Conservation (phyloP, 2,329 filamentous ascomycete species). For the Hymenoscyphus fraxineus region DNA sequence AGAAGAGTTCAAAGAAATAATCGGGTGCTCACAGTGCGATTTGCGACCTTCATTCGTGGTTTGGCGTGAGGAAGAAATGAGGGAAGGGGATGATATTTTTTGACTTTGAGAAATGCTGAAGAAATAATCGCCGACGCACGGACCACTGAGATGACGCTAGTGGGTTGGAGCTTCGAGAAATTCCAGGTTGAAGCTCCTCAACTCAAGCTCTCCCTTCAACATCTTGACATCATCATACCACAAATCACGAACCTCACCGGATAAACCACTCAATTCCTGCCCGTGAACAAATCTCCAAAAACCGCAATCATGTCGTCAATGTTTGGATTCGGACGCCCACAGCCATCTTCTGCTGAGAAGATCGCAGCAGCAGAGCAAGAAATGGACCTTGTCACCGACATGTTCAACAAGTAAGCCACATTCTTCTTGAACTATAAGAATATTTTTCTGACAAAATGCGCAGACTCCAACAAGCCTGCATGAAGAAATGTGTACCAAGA, state of each 20-base stretch:
- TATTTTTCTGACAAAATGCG: slow-evolving; percentile 10
- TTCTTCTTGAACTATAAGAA: not conserved
- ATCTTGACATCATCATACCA: not conserved
- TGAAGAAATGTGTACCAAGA: slow-evolving; percentile 86
- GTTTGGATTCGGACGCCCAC: slow-evolving; percentile 69
- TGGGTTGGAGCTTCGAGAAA: slow-evolving; percentile 24
- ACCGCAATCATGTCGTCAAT: slow-evolving; percentile 59
- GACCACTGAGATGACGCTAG: slow-evolving; percentile 14
- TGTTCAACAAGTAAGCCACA: slow-evolving; percentile 82
- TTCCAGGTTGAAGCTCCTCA: slow-evolving; percentile 17
- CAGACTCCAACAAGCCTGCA: slow-evolving; percentile 84
- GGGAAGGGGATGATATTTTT: not conserved
- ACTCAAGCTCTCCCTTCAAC: slow-evolving; percentile 2
- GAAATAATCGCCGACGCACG: not conserved
- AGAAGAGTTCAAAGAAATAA: not conserved
- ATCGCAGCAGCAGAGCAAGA: slow-evolving; percentile 94
- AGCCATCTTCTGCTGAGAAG: slow-evolving; percentile 94
- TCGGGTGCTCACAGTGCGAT: slow-evolving; percentile 18
- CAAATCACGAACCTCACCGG: not conserved
- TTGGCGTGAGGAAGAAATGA: not conserved
- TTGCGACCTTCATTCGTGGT: slow-evolving; percentile 4
- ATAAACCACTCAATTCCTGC: not conserved
- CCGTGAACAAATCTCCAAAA: not conserved
- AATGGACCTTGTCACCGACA: slow-evolving; percentile 95
- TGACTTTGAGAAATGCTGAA: not conserved